These are phyloP conservation scores for Apiospora kogelbergensis DNA, from an alignment of 2,329 filamentous ascomycete species.

Conservation along the genomic window DNA sequence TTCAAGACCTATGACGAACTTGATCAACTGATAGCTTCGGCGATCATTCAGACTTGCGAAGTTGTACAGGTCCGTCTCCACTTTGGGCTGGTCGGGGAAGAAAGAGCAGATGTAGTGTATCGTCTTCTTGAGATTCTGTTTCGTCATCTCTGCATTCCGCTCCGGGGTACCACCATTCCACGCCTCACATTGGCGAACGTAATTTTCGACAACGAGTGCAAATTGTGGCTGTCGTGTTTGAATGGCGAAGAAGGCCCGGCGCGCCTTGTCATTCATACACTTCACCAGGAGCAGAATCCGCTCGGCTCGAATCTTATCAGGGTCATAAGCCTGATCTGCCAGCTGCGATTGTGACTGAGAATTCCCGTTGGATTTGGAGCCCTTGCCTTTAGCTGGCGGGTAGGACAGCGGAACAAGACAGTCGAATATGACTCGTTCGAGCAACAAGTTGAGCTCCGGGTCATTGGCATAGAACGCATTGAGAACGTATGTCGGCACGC, in stretches of 20 bases:
- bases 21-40: slow-evolving; percentile 83
- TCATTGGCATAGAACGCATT: slow-evolving; percentile 91
- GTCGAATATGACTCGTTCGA: slow-evolving; percentile 85
- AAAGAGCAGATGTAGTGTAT: slow-evolving; percentile 72
- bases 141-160: slow-evolving; percentile 67
- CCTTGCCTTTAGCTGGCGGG: slow-evolving; percentile 65
- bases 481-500: slow-evolving; percentile 81
- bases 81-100: slow-evolving; percentile 73
- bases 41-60: slow-evolving; percentile 92
- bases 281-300: slow-evolving; percentile 80
- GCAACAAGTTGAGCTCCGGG: slow-evolving; percentile 75
- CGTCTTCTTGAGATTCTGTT: slow-evolving; percentile 69
- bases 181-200: slow-evolving; percentile 80
- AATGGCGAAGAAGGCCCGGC: slow-evolving; percentile 84
- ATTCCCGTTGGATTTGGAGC: slow-evolving; percentile 61
- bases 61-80: slow-evolving; percentile 77
- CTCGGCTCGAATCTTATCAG: slow-evolving; percentile 78
- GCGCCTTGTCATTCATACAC: slow-evolving; percentile 74
- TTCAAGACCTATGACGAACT: slow-evolving; percentile 79
- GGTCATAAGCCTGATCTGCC: slow-evolving; percentile 50
- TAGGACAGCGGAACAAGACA: slow-evolving; percentile 87
- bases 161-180: slow-evolving; percentile 87
- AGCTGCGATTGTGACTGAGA: slow-evolving; percentile 46
- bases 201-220: slow-evolving; percentile 71
- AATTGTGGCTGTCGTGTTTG: slow-evolving; percentile 76